Conservation (phyloP, 2,329 filamentous ascomycete species). For the Phialophora macrospora region DNA sequence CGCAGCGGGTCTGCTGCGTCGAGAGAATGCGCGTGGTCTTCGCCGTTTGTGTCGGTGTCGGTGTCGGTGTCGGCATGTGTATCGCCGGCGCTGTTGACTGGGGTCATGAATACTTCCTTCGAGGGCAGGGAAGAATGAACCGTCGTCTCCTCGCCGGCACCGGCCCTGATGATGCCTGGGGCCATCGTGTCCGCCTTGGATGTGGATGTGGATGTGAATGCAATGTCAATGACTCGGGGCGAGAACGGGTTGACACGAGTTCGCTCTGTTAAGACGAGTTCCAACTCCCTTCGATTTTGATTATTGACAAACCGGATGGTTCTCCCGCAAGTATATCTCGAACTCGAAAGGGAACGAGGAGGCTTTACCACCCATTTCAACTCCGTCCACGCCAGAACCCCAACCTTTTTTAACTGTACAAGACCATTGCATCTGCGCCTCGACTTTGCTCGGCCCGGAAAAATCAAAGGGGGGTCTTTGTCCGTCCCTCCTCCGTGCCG, state of each 20-base stretch:
- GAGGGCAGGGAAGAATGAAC: background rate
- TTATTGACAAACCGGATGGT: too few relatives aligned
- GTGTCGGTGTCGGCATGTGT: background rate
- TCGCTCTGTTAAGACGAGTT: background rate
- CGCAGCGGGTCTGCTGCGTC: slow-evolving; percentile 65
- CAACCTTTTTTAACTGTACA: too few relatives aligned
- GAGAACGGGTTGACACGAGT: background rate
- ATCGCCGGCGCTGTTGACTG: background rate
- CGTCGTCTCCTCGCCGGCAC: background rate
- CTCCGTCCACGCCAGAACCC: too few relatives aligned
- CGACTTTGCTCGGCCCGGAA: background rate
- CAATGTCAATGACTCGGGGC: background rate
- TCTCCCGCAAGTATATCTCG: too few relatives aligned
- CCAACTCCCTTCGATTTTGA: background rate
- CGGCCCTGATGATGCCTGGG: slow-evolving; percentile 18
- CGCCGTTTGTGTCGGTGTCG: slow-evolving; percentile 40
- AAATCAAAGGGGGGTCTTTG: background rate
- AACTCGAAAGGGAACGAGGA: too few relatives aligned
- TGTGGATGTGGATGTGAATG: background rate
- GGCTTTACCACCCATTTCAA: too few relatives aligned
- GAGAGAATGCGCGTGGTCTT: slow-evolving; percentile 54
- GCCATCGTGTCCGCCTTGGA: slow-evolving; percentile 15
- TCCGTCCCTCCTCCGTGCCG: background rate
- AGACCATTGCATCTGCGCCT: too few relatives aligned
- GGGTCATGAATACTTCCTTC: background rate